Evolutionary conservation across 2,329 filamentous ascomycete genomes (phyloP).

Genomic region (Neonectria faginata): DNA sequence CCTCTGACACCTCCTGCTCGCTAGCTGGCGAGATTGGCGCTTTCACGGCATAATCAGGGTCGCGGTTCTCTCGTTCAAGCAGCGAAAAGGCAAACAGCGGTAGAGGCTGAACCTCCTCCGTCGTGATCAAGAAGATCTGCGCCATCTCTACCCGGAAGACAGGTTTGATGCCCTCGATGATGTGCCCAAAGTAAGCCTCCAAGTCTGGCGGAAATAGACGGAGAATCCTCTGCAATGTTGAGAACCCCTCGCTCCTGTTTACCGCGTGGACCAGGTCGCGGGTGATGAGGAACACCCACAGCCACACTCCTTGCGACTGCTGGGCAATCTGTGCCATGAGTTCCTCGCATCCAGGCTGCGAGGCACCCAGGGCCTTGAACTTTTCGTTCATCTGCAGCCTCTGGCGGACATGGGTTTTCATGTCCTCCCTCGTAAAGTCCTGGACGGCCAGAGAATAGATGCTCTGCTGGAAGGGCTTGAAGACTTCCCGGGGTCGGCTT

Average conservation of each 20-base stretch:
- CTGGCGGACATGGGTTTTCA: background rate
- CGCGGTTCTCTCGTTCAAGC: background rate
- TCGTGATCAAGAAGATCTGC: constrained; percentile 11
- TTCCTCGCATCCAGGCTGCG: no score
- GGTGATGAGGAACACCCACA: constrained; percentile 5
- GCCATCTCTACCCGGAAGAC: constrained; percentile 5
- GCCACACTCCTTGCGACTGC: background rate
- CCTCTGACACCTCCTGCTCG: no score
- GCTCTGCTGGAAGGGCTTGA: no score
- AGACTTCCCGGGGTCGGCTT: no score
- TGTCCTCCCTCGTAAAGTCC: background rate
- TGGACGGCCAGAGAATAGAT: background rate
- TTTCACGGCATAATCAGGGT: background rate
- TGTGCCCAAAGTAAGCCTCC: constrained; percentile 11
- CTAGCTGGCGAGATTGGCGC: background rate
- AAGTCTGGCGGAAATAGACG: background rate
- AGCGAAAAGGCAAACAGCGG: constrained; percentile 17
- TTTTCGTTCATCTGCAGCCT: background rate
- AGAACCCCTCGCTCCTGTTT: background rate
- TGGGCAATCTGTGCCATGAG: background rate
- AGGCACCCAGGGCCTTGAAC: background rate
- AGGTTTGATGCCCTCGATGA: background rate
- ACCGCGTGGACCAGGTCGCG: background rate
- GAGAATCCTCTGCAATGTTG: background rate
- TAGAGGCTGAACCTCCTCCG: constrained; percentile 16